Evolutionary conservation across 495 filamentous ascomycete genomes (phyloP).

Genomic region (Aspergillus funiculosus): DNA sequence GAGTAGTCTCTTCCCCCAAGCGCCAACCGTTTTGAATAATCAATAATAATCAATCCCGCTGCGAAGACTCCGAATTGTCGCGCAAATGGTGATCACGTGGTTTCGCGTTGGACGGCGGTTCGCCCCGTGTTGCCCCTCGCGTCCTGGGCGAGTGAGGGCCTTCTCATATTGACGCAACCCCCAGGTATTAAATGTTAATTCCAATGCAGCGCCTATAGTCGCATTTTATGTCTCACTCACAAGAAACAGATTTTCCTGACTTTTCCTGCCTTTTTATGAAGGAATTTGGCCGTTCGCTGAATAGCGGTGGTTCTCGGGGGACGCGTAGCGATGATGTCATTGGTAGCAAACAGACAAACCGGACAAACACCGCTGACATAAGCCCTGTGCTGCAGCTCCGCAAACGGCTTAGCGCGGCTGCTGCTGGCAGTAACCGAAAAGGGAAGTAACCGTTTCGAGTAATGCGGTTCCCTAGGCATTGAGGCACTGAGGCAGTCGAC

Average conservation of each 20-base stretch:
- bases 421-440: conserved; percentile 24
- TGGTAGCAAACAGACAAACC: conserved; percentile 6
- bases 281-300: background rate
- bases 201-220: background rate
- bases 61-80: background rate
- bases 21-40: conserved; percentile 1
- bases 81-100: conserved; percentile 21
- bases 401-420: conserved; percentile 16
- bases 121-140: conserved; percentile 19
- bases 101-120: conserved; percentile 20
- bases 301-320: conserved; percentile 10
- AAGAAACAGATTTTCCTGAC: background rate
- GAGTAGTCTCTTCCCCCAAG: background rate
- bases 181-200: background rate
- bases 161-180: background rate
- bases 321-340: conserved; percentile 32
- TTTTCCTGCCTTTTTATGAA: background rate
- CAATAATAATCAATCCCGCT: background rate
- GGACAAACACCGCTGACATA: conserved; percentile 22
- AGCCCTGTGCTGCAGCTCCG: conserved; percentile 13
- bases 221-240: background rate
- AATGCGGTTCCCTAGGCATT: conserved; percentile 11
- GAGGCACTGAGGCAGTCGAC: background rate
- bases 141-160: conserved; percentile 5
- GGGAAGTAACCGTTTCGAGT: conserved; percentile 18